These are phyloP conservation scores for Cercospora sojina DNA, from an alignment of 2,329 filamentous ascomycete species.

Conservation along the genomic window DNA sequence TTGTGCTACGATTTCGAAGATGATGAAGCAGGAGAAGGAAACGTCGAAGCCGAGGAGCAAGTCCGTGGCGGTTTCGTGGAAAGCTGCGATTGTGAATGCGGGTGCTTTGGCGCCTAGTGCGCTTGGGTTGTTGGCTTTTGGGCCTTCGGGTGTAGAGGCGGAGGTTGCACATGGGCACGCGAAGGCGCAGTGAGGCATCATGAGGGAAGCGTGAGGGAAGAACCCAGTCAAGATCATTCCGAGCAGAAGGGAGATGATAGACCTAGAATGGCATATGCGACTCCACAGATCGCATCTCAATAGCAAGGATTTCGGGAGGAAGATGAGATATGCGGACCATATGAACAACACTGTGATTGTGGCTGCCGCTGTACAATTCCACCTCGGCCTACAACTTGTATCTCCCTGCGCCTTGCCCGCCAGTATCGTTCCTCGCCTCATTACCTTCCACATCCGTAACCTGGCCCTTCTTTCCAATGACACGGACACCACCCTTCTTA, in stretches of 20 bases:
- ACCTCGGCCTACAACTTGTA: constrained; percentile 34
- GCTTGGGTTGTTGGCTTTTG: constrained; percentile 5
- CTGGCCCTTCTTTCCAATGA: constrained; percentile 88
- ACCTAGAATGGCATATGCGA: background rate
- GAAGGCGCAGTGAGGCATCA: background rate
- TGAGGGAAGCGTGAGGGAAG: background rate
- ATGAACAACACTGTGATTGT: background rate
- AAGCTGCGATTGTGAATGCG: background rate
- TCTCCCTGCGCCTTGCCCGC: constrained; percentile 32
- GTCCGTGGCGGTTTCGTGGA: background rate
- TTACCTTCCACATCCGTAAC: constrained; percentile 81
- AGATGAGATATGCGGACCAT: background rate
- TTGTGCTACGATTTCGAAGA: background rate
- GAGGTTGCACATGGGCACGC: background rate
- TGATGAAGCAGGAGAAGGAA: background rate
- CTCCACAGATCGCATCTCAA: background rate
- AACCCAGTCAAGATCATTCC: background rate
- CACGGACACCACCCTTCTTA: constrained; percentile 83
- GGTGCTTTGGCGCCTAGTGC: background rate
- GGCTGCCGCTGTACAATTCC: background rate
- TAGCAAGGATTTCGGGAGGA: background rate
- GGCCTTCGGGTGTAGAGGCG: background rate
- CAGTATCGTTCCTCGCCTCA: constrained; percentile 52
- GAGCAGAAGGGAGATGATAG: background rate
- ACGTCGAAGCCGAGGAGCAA: background rate